Evolutionary conservation across 768 basidiomycete species (phyloP).

Genomic region (Suillus subaureus): DNA sequence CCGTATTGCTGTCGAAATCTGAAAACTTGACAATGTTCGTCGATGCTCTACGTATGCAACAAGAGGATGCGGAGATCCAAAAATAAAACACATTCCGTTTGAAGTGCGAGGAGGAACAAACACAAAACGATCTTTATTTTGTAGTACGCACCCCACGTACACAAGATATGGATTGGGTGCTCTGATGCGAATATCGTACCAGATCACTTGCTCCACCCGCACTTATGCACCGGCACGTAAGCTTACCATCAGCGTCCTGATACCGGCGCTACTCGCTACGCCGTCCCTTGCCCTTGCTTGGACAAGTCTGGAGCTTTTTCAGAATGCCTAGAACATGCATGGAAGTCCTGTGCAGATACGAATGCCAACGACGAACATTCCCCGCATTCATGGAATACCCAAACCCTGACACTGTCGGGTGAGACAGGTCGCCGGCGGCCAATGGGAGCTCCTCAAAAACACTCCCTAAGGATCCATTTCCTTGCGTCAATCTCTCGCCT

Average conservation of each 20-base stretch:
- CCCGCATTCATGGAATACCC: slow-evolving; percentile 22
- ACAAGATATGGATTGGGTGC: slow-evolving; percentile 37
- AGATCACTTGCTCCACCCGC: slow-evolving; percentile 17
- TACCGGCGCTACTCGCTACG: slow-evolving; percentile 8
- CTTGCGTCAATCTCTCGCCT: slow-evolving; percentile 33
- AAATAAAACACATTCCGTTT: background rate
- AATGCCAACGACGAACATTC: slow-evolving; percentile 17
- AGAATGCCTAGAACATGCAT: slow-evolving; percentile 27
- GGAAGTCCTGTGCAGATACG: slow-evolving; percentile 6
- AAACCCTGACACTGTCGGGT: slow-evolving; percentile 35
- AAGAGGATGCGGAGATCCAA: slow-evolving; percentile 6
- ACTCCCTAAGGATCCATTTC: slow-evolving; percentile 35
- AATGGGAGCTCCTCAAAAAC: slow-evolving; percentile 21
- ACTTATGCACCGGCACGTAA: background rate
- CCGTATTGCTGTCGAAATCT: slow-evolving; percentile 33
- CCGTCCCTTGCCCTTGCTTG: slow-evolving; percentile 34
- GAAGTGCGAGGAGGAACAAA: background rate
- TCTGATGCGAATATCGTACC: background rate
- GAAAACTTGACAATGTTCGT: slow-evolving; percentile 28
- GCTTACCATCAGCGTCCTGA: slow-evolving; percentile 23
- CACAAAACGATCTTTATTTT: slow-evolving; percentile 27
- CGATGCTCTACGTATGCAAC: slow-evolving; percentile 32
- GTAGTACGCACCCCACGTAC: slow-evolving; percentile 36
- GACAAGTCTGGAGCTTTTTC: slow-evolving; percentile 36
- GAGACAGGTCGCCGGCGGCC: background rate